Base-by-base conservation (phyloP, 169 alveolate genomes). In the Plasmodium coatneyi region DNA sequence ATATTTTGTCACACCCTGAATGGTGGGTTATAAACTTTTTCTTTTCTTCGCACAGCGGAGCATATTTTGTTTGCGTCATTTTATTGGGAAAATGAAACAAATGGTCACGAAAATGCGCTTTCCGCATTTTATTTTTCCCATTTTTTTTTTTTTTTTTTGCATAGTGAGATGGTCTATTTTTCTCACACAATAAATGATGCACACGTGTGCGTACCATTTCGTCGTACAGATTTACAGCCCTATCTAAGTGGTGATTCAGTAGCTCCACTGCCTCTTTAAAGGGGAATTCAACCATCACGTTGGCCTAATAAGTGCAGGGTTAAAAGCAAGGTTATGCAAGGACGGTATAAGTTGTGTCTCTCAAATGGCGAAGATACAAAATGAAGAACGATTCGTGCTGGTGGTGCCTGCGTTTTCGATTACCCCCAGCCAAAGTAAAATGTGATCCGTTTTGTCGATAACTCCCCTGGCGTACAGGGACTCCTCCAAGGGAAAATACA, bases 341-440 rank as follows among this genome's bases (percentile, higher is more conserved):
- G 43, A 43, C 22, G 46, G 56, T n/a, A 30, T 7, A 41, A 54
- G 49, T 0, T 36, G 49, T 12, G 49, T 72, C 56, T 41, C 36
- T 25, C 49, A 83, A 83, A 66, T 70, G 83, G 32, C n/a, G 46
- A 34, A 39, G 12, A 70, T 80, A 25, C 60, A 93, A 93, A 76
- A 71, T 72, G 36, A 39, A 66, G 34, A 28, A 80, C 32, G 66
- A 19, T 25, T 25, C 39, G 22, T 10, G n/a, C 9, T 25, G 3
- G 10, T 82, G 36, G n/a, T 82, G 43, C 36, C 36, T 49, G 22
- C 28, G 7, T 39, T 82, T 82, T 16, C 14, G 78, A 97, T 16
- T 80, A 97, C 98, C 83, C 98, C 98, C 36, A 97, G 96, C 98
- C 98, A 97, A 5, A 97, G 96, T 74, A 96, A 96, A 43, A 96